Evolutionary conservation across 805 yeast genomes (phyloP).

Genomic region (Candida ulmi): DNA sequence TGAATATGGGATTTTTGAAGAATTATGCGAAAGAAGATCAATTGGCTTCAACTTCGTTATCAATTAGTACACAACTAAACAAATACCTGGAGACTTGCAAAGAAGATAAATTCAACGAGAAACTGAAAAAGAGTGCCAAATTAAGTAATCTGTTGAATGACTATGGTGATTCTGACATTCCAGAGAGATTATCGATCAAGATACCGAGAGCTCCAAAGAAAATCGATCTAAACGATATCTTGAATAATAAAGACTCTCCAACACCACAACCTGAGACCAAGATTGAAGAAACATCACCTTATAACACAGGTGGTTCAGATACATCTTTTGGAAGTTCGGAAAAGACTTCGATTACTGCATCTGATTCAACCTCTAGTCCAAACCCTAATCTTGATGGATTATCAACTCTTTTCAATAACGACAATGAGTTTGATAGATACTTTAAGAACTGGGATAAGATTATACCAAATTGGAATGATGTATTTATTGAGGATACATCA

Average conservation of each 20-base stretch:
- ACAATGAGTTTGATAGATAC: slow-evolving; percentile 9
- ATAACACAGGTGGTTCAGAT: not conserved
- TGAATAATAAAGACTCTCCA: slow-evolving; percentile 4
- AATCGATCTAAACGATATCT: slow-evolving; percentile 11
- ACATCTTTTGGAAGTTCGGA: not conserved
- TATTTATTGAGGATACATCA: slow-evolving; percentile 4
- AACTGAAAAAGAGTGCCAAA: slow-evolving; percentile 17
- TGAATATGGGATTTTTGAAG: slow-evolving; percentile 20
- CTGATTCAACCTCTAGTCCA: not conserved
- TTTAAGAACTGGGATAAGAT: slow-evolving; percentile 14
- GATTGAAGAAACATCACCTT: not conserved
- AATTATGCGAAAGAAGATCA: slow-evolving; percentile 29
- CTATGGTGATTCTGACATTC: slow-evolving; percentile 27
- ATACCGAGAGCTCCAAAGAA: slow-evolving; percentile 7
- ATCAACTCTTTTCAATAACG: not conserved
- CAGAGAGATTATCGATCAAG: slow-evolving; percentile 15
- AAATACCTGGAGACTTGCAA: slow-evolving; percentile 18
- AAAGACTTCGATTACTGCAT: not conserved
- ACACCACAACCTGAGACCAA: not conserved
- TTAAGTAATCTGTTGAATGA: slow-evolving; percentile 25
- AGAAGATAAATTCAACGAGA: slow-evolving; percentile 8
- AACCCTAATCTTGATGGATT: not conserved
- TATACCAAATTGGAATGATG: slow-evolving; percentile 15
- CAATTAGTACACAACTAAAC: slow-evolving; percentile 23
- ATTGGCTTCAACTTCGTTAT: slow-evolving; percentile 27